Evolutionary conservation across 2,329 filamentous ascomycete genomes (phyloP), one percentile per base, ranked within the genome.

Genomic region (Fusarium cyanostomum): DNA sequence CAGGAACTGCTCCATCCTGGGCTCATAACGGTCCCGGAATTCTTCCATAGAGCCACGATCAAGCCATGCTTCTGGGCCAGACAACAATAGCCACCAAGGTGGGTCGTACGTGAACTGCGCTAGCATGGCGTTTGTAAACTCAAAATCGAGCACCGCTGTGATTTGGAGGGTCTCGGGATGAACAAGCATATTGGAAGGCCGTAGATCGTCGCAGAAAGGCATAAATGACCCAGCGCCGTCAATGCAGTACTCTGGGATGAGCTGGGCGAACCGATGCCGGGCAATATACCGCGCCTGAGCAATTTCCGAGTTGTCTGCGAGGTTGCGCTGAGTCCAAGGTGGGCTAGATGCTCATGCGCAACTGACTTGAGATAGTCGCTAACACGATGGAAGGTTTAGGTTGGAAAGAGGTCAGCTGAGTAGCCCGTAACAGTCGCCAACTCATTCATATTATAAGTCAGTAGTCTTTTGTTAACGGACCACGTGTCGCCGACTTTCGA

Each of bases 121-220:
- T 1, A 78, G 78, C 73, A 78, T 75, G 44, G 67, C 64, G 56
- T 81, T 78, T 39, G 77, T 78, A 42, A 78, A 80, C 64, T 80
- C 78, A 18, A 78, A 80, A 26, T 81, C 78, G 34, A 80, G 57
- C 13, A 78, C 66, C 0, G 74, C 77, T 0, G 67, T 77, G 48
- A 80, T 75, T 3, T 56, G 63, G 2, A 76, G 62, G n/a, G 72
- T 79, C 7, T 71, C 55, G 7, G 71, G 74, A 43, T 81, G 68
- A 7, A 72, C 65, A 30, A 80, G 74, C 66, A 81, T 76, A 55
- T 80, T 79, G 15, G 65, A 11, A 13, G 75, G 74, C 24, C 70
- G 72, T 13, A 81, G 42, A 56, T 79, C 77, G 46, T 78, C 74
- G 53, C 75, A 79, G 66, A 76, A 80, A 38, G 71, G 67, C 51